phyloP scores from a whole-genome alignment of 345 rosid species.

The Acer negundo region DNA sequence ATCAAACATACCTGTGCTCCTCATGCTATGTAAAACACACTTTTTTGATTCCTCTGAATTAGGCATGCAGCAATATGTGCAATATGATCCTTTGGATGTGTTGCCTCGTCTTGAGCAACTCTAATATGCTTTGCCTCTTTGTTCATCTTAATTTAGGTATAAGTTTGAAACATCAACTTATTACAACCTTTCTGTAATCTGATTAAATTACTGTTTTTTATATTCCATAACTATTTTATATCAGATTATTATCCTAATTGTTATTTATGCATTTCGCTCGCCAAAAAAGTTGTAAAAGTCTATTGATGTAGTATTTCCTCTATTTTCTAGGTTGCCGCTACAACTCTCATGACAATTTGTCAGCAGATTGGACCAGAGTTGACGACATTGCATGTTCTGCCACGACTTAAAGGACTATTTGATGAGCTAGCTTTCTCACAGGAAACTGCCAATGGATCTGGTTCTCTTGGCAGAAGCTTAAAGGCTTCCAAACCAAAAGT shows the following conservation, averaged over 20 bases:
- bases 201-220: constrained; percentile 9
- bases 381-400: constrained; percentile 83
- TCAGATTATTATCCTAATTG: background rate
- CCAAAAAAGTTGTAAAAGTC: constrained; percentile 13
- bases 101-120: background rate
- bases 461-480: constrained; percentile 49
- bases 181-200: background rate
- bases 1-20: background rate
- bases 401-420: constrained; percentile 86
- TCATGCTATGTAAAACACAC: constrained; percentile 7
- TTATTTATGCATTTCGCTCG: constrained; percentile 10
- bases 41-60: background rate
- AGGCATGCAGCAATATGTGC: background rate
- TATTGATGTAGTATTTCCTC: background rate
- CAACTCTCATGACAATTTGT: constrained; percentile 70
- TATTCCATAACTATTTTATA: background rate
- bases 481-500: constrained; percentile 44
- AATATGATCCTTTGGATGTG: background rate
- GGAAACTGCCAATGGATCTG: constrained; percentile 47
- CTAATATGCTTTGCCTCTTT: background rate
- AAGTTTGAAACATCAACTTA: background rate
- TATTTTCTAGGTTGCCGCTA: constrained; percentile 72
- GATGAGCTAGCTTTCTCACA: constrained; percentile 96
- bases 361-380: constrained; percentile 90
- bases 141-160: background rate